Conservation (phyloP, 176 grass and related monocot genomes). For the Rhynchospora pubera region DNA sequence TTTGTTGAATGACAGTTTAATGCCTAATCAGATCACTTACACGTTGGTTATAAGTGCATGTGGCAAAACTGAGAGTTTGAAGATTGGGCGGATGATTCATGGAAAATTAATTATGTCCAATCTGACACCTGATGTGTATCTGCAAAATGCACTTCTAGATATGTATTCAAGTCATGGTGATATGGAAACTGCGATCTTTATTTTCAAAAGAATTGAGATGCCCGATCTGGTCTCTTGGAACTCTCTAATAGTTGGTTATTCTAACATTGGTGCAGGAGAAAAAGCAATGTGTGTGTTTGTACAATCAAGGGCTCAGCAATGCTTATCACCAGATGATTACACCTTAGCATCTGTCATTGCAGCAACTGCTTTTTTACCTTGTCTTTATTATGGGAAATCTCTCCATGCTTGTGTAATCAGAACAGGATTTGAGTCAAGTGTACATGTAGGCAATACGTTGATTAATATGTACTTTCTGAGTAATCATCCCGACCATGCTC, state of each 20-base stretch:
- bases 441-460: conserved; percentile 68
- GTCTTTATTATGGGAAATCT: conserved; percentile 45
- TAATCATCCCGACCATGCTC: conserved; percentile 36
- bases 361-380: conserved; percentile 51
- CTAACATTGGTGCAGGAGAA: conserved; percentile 34
- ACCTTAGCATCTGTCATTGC: conserved; percentile 65
- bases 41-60: conserved; percentile 53
- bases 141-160: conserved; percentile 65
- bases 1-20: conserved; percentile 36
- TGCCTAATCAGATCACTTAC: conserved; percentile 41
- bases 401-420: conserved; percentile 62
- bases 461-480: conserved; percentile 96
- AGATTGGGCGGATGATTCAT: conserved; percentile 48
- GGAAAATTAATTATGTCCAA: conserved; percentile 61
- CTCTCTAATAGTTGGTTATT: conserved; percentile 69
- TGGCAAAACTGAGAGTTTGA: conserved; percentile 13
- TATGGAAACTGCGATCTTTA: conserved; percentile 29
- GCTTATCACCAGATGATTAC: conserved; percentile 51
- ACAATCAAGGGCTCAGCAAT: conserved; percentile 27
- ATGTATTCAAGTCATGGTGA: conserved; percentile 69
- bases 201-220: conserved; percentile 51
- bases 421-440: conserved; percentile 39
- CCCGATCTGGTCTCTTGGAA: conserved; percentile 85
- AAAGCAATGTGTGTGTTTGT: conserved; percentile 50
- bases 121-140: conserved; percentile 43